phyloP scores from a whole-genome alignment of 2,329 filamentous ascomycete genomes.

The Zopfia rhizophila region DNA sequence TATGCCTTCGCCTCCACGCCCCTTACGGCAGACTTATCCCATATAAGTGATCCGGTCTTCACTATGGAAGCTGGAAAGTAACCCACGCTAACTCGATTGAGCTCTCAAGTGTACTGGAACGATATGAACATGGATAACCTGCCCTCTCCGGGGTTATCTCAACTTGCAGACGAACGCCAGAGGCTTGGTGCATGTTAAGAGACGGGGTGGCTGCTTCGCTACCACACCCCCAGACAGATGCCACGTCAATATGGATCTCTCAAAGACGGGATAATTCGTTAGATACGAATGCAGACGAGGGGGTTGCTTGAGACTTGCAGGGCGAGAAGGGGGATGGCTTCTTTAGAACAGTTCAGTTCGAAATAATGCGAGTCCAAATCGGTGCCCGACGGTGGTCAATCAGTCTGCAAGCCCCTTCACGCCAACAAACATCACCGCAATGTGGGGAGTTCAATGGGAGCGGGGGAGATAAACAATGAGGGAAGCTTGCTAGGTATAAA shows the following conservation, averaged over 20 bases:
- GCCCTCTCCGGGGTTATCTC: conserved; percentile 4
- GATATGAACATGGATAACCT: too few species aligned
- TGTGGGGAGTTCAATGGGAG: too few species aligned
- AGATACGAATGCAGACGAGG: conserved; percentile 13
- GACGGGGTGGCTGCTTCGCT: conserved; percentile 4
- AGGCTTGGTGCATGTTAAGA: conserved; percentile 4
- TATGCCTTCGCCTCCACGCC: too few species aligned
- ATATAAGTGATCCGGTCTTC: too few species aligned
- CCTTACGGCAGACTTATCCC: too few species aligned
- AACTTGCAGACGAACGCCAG: conserved; percentile 7
- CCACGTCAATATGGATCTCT: conserved; percentile 6
- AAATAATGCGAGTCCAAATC: conserved; percentile 15
- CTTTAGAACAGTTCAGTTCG: conserved; percentile 14
- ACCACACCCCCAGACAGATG: conserved; percentile 3
- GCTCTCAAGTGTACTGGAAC: too few species aligned
- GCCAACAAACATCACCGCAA: too few species aligned
- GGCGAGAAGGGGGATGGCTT: conserved; percentile 15
- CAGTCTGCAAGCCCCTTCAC: conserved; percentile 16
- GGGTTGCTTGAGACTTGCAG: conserved; percentile 11
- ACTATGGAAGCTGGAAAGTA: too few species aligned
- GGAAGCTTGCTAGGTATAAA: too few species aligned
- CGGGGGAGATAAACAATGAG: too few species aligned
- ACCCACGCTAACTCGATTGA: too few species aligned
- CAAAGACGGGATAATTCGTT: too few species aligned
- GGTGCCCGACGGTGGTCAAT: conserved; percentile 10